phyloP scores from a whole-genome alignment of 2,329 filamentous ascomycete species.

The Neofusicoccum umdonicola region DNA sequence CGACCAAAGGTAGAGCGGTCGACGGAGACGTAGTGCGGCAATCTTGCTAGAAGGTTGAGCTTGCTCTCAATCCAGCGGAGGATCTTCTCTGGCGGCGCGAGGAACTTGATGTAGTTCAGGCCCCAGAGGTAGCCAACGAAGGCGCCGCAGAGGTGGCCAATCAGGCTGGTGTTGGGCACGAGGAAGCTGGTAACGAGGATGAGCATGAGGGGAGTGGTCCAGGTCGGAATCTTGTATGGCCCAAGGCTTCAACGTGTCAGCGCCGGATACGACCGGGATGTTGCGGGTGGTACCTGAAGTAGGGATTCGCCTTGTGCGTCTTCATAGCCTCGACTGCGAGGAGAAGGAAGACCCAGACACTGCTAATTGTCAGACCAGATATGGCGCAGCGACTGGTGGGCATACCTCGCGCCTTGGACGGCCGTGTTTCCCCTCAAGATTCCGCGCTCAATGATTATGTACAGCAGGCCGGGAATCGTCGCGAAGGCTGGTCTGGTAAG shows the following conservation, averaged over 20 bases:
- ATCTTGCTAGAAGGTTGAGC: constrained; percentile 75
- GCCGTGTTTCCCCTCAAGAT: constrained; percentile 69
- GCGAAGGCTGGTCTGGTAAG: constrained; percentile 40
- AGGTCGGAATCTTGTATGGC: constrained; percentile 78
- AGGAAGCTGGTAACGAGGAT: constrained; percentile 73
- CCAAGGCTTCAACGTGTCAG: constrained; percentile 45
- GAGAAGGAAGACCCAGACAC: constrained; percentile 90
- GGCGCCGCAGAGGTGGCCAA: constrained; percentile 86
- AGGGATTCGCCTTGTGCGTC: constrained; percentile 77
- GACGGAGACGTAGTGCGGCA: constrained; percentile 90
- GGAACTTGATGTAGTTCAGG: constrained; percentile 81
- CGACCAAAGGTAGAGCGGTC: constrained; percentile 95
- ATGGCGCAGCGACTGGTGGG: background rate
- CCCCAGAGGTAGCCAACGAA: constrained; percentile 81
- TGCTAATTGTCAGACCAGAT: constrained; percentile 37
- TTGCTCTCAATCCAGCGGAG: constrained; percentile 86
- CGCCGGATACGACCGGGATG: constrained; percentile 29
- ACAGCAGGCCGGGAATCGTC: constrained; percentile 72
- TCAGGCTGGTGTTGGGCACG: constrained; percentile 75
- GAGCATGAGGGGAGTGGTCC: constrained; percentile 80
- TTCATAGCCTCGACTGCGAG: constrained; percentile 82
- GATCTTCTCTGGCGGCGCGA: constrained; percentile 85
- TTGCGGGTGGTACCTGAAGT: constrained; percentile 57
- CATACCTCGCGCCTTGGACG: constrained; percentile 79
- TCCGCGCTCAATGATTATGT: constrained; percentile 73